phyloP scores from a whole-genome alignment of 1,284 basidiomycete species.

The Pholiota adiposa region DNA sequence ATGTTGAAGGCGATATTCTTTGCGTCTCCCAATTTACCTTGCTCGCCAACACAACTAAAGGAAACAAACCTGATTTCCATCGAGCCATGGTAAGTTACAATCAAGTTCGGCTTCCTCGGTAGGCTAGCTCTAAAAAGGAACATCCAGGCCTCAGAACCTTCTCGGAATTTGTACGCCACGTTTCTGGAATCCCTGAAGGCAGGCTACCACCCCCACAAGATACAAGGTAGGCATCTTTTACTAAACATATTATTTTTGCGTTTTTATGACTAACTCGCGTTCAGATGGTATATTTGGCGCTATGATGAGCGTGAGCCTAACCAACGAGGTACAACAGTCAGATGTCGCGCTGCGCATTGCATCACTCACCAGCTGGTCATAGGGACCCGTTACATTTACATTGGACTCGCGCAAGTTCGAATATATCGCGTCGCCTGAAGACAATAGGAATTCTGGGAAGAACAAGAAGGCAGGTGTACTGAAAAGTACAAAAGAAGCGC shows the following conservation, averaged over 20 bases:
- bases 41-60: constrained; percentile 85
- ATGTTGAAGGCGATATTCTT: constrained; percentile 84
- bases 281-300: constrained; percentile 90
- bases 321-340: constrained; percentile 71
- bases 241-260: background rate
- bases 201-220: constrained; percentile 72
- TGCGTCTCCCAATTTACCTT: constrained; percentile 94
- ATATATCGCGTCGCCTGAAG: constrained; percentile 33
- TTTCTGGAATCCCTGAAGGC: constrained; percentile 72
- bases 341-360: constrained; percentile 9
- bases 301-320: constrained; percentile 89
- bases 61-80: constrained; percentile 90
- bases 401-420: constrained; percentile 75
- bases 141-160: constrained; percentile 63
- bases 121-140: background rate
- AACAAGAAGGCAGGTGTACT: background rate
- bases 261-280: constrained; percentile 2
- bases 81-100: constrained; percentile 78
- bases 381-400: constrained; percentile 86
- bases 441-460: background rate
- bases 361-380: constrained; percentile 5
- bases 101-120: background rate
- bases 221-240: constrained; percentile 62
- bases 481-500: background rate
- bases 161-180: constrained; percentile 71